Evolutionary conservation across 192 early-diverging fungal genomes (phyloP).

Genomic region (Spizellomyces sp.): DNA sequence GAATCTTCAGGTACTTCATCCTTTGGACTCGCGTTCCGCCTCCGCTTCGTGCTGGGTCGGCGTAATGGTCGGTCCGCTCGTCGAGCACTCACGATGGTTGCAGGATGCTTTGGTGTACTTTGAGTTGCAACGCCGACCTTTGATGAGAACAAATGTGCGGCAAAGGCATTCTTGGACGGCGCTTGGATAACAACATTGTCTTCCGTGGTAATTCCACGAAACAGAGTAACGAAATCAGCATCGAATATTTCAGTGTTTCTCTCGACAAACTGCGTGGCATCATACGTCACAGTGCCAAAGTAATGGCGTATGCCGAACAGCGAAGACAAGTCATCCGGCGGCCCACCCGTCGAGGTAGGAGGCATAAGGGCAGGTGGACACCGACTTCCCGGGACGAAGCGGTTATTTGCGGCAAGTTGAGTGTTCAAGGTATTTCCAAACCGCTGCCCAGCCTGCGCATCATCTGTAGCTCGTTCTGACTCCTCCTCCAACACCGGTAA

Average conservation of each 20-base stretch:
- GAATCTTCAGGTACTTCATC: background rate
- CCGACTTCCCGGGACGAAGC: conserved; percentile 13
- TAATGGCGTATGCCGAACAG: conserved; percentile 73
- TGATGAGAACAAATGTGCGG: conserved; percentile 67
- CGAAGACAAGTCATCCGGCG: conserved; percentile 4
- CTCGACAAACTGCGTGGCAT: conserved; percentile 67
- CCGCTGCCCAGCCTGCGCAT: background rate
- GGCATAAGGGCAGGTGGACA: conserved; percentile 1
- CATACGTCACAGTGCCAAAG: conserved; percentile 62
- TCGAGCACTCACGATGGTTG: conserved; percentile 73
- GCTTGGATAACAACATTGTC: conserved; percentile 21
- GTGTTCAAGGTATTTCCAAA: conserved; percentile 3
- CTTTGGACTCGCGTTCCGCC: conserved; percentile 33
- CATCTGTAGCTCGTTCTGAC: background rate
- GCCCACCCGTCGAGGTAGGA: background rate
- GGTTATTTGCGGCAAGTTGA: background rate
- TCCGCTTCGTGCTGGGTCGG: conserved; percentile 60
- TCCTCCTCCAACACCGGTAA: conserved; percentile 16
- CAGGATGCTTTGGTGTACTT: conserved; percentile 26
- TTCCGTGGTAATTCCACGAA: conserved; percentile 46
- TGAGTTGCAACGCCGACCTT: conserved; percentile 62
- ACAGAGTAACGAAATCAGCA: conserved; percentile 78
- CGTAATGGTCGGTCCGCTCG: conserved; percentile 65
- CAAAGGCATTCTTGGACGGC: conserved; percentile 63
- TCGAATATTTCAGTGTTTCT: conserved; percentile 55